Percentiles rank a stretch among this genome's conserved stretches.
phyloP scores from a whole-genome alignment of 805 yeast species.

The Wickerhamomyces bovis region DNA sequence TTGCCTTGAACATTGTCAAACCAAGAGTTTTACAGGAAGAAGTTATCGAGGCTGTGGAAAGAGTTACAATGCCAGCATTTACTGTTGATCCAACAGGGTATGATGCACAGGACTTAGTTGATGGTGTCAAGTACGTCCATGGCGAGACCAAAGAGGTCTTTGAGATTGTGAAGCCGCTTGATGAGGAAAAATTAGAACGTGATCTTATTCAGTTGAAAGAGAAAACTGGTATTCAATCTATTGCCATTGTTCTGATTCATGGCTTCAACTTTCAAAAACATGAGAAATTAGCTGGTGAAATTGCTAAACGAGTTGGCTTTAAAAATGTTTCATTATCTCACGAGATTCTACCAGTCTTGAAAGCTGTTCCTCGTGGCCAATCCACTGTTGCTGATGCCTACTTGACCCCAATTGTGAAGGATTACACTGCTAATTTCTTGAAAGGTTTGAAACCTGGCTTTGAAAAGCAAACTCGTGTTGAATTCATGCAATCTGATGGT shows the following conservation, averaged over 20 bases:
- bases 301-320: slow-evolving; percentile 31
- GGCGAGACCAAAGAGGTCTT: slow-evolving; percentile 36
- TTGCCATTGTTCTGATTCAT: slow-evolving; percentile 31
- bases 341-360: slow-evolving; percentile 32
- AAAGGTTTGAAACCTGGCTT: slow-evolving; percentile 27
- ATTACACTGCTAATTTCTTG: slow-evolving; percentile 32
- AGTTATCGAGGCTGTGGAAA: slow-evolving; percentile 44
- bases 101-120: slow-evolving; percentile 25
- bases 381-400: slow-evolving; percentile 39
- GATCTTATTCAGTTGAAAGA: slow-evolving; percentile 17
- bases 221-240: slow-evolving; percentile 25
- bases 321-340: slow-evolving; percentile 28
- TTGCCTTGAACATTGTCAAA: slow-evolving; percentile 42
- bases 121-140: slow-evolving; percentile 30
- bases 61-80: slow-evolving; percentile 59
- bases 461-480: slow-evolving; percentile 34
- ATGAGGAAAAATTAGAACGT: slow-evolving; percentile 19
- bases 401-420: slow-evolving; percentile 37
- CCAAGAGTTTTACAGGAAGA: slow-evolving; percentile 38
- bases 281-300: slow-evolving; percentile 27
- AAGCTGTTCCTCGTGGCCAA: slow-evolving; percentile 35
- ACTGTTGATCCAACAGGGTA: slow-evolving; percentile 53
- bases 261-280: slow-evolving; percentile 33
- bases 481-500: slow-evolving; percentile 57
- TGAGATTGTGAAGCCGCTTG: slow-evolving; percentile 30